Conservation (phyloP, 2,329 filamentous ascomycete species). For the Pestalotiopsis sp. region DNA sequence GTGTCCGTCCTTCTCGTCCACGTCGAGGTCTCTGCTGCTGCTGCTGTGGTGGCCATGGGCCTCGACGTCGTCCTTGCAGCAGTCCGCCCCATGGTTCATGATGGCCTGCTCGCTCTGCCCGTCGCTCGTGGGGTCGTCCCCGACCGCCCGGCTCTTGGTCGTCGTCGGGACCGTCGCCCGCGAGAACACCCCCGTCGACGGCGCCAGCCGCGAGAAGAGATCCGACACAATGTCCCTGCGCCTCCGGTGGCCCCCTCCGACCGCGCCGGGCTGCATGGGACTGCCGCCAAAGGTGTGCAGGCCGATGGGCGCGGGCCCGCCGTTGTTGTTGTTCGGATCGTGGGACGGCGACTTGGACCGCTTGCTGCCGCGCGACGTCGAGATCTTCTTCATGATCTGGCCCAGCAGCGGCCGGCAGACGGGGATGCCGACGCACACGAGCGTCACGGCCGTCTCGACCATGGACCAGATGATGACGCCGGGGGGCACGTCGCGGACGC, state of each 20-base stretch:
- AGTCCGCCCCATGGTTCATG: not conserved
- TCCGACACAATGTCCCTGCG: not conserved
- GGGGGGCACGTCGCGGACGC: slow-evolving; percentile 20
- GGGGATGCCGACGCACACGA: slow-evolving; percentile 25
- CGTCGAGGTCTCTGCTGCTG: not conserved
- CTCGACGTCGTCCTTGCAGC: not conserved
- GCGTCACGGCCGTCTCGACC: slow-evolving; percentile 21
- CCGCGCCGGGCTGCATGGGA: not conserved
- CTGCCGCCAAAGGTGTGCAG: slow-evolving; percentile 3
- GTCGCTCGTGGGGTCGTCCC: not conserved
- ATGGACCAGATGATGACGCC: slow-evolving; percentile 23
- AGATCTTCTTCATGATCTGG: slow-evolving; percentile 12
- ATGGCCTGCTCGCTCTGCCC: slow-evolving; percentile 2
- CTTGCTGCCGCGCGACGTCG: slow-evolving; percentile 4
- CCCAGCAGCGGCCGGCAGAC: slow-evolving; percentile 21
- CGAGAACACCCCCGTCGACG: not conserved
- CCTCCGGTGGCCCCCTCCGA: not conserved
- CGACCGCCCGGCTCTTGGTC: not conserved
- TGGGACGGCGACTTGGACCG: slow-evolving; percentile 5
- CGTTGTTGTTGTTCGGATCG: not conserved
- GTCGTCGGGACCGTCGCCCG: not conserved
- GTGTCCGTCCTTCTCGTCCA: too few relatives aligned
- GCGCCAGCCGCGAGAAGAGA: not conserved
- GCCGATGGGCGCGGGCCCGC: slow-evolving; percentile 5
- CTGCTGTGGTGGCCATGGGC: not conserved